Conservation (phyloP, 768 basidiomycete genomes). For the Sarcodon sp. region DNA sequence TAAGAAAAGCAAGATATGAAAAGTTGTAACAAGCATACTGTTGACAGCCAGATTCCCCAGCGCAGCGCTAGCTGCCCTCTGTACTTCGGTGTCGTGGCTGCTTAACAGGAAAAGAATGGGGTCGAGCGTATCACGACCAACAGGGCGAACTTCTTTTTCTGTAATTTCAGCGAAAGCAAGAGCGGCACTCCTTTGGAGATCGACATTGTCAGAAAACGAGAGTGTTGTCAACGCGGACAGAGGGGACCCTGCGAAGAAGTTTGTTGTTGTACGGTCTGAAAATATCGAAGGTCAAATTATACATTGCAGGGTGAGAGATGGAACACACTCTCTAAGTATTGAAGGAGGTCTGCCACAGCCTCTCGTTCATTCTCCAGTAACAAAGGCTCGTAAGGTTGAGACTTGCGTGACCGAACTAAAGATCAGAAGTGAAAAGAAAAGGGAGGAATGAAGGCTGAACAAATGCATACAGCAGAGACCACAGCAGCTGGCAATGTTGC, state of each 20-base stretch:
- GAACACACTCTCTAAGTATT: slow-evolving; percentile 89
- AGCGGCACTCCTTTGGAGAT: slow-evolving; percentile 94
- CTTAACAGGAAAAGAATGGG: slow-evolving; percentile 95
- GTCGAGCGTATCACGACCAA: slow-evolving; percentile 93
- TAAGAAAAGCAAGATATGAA: slow-evolving; percentile 3
- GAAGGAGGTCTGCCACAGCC: slow-evolving; percentile 93
- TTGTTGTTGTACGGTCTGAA: slow-evolving; percentile 94
- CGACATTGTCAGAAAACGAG: slow-evolving; percentile 98
- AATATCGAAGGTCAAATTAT: background rate
- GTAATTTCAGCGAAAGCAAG: slow-evolving; percentile 99
- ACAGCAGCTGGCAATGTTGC: slow-evolving; percentile 70
- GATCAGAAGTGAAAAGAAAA: slow-evolving; percentile 8
- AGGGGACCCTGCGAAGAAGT: slow-evolving; percentile 93
- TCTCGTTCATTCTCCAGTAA: slow-evolving; percentile 91
- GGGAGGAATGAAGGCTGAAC: slow-evolving; percentile 4
- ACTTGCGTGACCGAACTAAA: slow-evolving; percentile 69
- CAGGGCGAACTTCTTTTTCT: slow-evolving; percentile 96
- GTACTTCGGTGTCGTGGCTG: slow-evolving; percentile 97
- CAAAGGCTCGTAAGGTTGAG: slow-evolving; percentile 78
- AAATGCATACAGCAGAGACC: slow-evolving; percentile 61
- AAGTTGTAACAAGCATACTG: slow-evolving; percentile 41
- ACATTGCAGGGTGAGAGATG: background rate
- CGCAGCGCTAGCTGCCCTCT: slow-evolving; percentile 94
- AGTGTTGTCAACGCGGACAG: slow-evolving; percentile 90
- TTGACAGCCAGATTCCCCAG: slow-evolving; percentile 97